Evolutionary conservation across 1,284 basidiomycete genomes (phyloP).

Genomic region (Vanrija pseudolonga): DNA sequence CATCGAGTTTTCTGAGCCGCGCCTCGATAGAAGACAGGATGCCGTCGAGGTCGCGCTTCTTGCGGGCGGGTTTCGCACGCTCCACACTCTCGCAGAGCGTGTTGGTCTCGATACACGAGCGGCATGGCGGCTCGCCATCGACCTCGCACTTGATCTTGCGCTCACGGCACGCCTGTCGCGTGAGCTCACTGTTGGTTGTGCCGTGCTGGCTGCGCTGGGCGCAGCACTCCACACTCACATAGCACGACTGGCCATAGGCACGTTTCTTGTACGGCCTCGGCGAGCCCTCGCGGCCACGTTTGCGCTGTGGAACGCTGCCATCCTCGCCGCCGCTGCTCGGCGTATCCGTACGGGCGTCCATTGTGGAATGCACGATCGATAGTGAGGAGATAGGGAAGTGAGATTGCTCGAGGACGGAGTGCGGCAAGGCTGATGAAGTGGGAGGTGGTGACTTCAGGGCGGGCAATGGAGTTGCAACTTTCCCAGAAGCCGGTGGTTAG

Average conservation of each 20-base stretch:
- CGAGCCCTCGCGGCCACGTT: too few species aligned
- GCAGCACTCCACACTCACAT: not conserved
- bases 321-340: too few species aligned
- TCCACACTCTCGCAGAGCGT: conserved; percentile 6
- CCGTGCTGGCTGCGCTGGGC: too few species aligned
- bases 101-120: conserved; percentile 4
- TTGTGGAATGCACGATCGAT: too few species aligned
- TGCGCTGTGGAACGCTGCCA: too few species aligned
- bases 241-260: conserved; percentile 4
- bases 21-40: not conserved
- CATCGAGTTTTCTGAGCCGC: not conserved
- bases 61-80: not conserved
- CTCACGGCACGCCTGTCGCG: conserved; percentile 3
- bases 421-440: too few species aligned
- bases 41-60: not conserved
- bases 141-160: conserved; percentile 12
- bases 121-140: conserved; percentile 2
- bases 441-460: too few species aligned
- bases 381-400: too few species aligned
- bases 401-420: too few species aligned
- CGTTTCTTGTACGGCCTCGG: conserved; percentile 4
- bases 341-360: too few species aligned
- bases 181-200: not conserved
- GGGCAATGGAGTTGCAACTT: too few species aligned
- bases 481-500: too few species aligned